Percentiles rank a stretch among this genome's conserved stretches.
Evolutionary conservation across 345 rosid species (phyloP).

Genomic region (Cochlearia excelsa): DNA sequence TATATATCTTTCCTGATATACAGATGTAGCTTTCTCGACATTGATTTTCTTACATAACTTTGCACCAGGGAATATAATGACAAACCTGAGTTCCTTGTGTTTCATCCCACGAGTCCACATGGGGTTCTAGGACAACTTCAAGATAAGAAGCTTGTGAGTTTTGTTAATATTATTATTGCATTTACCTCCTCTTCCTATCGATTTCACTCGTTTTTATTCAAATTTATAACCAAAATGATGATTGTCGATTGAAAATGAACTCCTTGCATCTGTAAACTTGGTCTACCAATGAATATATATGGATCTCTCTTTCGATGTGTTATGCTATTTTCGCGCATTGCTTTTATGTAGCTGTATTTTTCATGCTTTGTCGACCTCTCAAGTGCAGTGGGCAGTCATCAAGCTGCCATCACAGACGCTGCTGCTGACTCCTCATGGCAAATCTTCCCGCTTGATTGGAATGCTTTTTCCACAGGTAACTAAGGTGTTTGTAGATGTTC

Average conservation of each 20-base stretch:
- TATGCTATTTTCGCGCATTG: slow-evolving; percentile 9
- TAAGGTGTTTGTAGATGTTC: slow-evolving; percentile 12
- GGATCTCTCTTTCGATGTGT: neutral
- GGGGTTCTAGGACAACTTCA: slow-evolving; percentile 93
- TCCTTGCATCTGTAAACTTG: slow-evolving; percentile 7
- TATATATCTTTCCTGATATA: slow-evolving; percentile 19
- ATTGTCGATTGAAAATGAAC: neutral
- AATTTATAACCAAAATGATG: neutral
- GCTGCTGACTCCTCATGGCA: slow-evolving; percentile 90
- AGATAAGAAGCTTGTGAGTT: slow-evolving; percentile 96
- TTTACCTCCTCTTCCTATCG: neutral
- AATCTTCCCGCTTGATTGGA: slow-evolving; percentile 91
- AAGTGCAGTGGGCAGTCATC: slow-evolving; percentile 85
- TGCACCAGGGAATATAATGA: slow-evolving; percentile 82
- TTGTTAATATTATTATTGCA: slow-evolving; percentile 20
- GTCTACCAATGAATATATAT: neutral
- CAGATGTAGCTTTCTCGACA: slow-evolving; percentile 24
- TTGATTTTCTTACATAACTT: slow-evolving; percentile 18
- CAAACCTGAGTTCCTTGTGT: slow-evolving; percentile 93
- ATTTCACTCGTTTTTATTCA: slow-evolving; percentile 9
- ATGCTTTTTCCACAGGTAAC: slow-evolving; percentile 97
- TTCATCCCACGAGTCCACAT: slow-evolving; percentile 95
- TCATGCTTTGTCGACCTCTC: slow-evolving; percentile 14
- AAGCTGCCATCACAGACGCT: slow-evolving; percentile 91
- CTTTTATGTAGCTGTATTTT: slow-evolving; percentile 13